A percentile compares a stretch with the other conserved stretches of the same genome.
These are phyloP conservation scores for Hansenula anomala DNA, from an alignment of 1,139 yeast genomes.

Conservation along the genomic window DNA sequence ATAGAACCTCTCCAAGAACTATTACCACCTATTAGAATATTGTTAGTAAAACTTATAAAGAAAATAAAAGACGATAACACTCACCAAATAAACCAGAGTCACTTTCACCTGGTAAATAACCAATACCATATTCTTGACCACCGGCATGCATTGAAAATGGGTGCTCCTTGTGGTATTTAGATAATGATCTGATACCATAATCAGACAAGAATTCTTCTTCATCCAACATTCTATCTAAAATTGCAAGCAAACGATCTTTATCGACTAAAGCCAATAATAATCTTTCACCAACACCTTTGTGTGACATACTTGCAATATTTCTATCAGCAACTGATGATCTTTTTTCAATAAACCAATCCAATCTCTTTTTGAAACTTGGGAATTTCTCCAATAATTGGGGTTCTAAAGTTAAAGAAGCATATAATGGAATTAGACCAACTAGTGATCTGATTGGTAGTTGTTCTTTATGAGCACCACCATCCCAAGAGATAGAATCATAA, in stretches of 20 bases:
- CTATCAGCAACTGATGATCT: slow-evolving; percentile 72
- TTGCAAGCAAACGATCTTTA: slow-evolving; percentile 73
- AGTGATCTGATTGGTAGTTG: slow-evolving; percentile 84
- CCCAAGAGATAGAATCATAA: slow-evolving; percentile 90
- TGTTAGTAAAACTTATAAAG: too few relatives aligned
- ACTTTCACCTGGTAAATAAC: slow-evolving; percentile 88
- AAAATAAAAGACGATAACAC: too few relatives aligned
- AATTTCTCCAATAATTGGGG: slow-evolving; percentile 77
- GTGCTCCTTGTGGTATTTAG: slow-evolving; percentile 81
- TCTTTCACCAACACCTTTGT: slow-evolving; percentile 85
- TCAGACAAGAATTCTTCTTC: slow-evolving; percentile 84
- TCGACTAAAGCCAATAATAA: slow-evolving; percentile 76
- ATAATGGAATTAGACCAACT: slow-evolving; percentile 90
- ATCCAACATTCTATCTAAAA: slow-evolving; percentile 79
- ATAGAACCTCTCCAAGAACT: slow-evolving; percentile 99
- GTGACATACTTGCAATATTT: slow-evolving; percentile 84
- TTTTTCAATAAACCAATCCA: slow-evolving; percentile 82
- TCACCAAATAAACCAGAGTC: slow-evolving; percentile 96
- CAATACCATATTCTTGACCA: slow-evolving; percentile 69
- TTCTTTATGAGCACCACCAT: slow-evolving; percentile 62
- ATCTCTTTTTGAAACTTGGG: slow-evolving; percentile 81
- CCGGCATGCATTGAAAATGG: slow-evolving; percentile 87
- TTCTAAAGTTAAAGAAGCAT: slow-evolving; percentile 87
- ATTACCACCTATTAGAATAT: too few relatives aligned
- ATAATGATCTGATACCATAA: slow-evolving; percentile 85